phyloP scores from a whole-genome alignment of 2,329 filamentous ascomycete genomes.

The Penicillium sp. region DNA sequence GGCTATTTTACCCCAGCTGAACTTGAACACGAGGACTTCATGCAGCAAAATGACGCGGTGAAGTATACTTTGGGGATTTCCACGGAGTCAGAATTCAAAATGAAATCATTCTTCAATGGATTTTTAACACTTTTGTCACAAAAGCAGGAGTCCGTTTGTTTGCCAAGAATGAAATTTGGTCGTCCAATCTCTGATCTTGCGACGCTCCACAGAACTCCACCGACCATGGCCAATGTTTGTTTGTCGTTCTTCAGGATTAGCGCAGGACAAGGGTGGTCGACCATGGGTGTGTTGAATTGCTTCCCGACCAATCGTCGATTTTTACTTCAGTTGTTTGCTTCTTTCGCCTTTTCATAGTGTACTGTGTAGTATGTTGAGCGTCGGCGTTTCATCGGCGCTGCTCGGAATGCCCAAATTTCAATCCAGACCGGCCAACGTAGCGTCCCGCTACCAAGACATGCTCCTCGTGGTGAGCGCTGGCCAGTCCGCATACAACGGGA shows the following conservation, averaged over 20 bases:
- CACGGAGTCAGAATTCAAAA: background rate
- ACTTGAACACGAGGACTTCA: conserved; percentile 5
- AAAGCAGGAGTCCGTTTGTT: background rate
- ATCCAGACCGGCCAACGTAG: conserved; percentile 12
- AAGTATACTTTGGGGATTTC: background rate
- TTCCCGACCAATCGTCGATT: conserved; percentile 7
- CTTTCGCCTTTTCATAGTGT: background rate
- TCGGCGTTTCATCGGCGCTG: conserved; percentile 1
- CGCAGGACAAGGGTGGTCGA: background rate
- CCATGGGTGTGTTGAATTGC: background rate
- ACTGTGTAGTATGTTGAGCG: too few relatives aligned
- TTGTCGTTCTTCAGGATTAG: conserved; percentile 14
- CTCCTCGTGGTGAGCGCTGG: conserved; percentile 1
- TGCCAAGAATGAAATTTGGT: background rate
- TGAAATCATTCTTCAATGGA: background rate
- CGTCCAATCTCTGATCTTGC: background rate
- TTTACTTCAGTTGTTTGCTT: background rate
- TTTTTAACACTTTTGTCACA: background rate
- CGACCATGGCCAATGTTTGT: conserved; percentile 13
- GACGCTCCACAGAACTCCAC: background rate
- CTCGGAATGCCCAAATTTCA: conserved; percentile 9
- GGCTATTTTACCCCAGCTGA: background rate
- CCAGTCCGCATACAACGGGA: conserved; percentile 7
- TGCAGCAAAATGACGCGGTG: background rate
- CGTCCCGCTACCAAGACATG: conserved; percentile 12